Evolutionary conservation across 1,284 basidiomycete species (phyloP), one percentile per base, ranked within the genome.

Genomic region (Ceratobasidium sp.): DNA sequence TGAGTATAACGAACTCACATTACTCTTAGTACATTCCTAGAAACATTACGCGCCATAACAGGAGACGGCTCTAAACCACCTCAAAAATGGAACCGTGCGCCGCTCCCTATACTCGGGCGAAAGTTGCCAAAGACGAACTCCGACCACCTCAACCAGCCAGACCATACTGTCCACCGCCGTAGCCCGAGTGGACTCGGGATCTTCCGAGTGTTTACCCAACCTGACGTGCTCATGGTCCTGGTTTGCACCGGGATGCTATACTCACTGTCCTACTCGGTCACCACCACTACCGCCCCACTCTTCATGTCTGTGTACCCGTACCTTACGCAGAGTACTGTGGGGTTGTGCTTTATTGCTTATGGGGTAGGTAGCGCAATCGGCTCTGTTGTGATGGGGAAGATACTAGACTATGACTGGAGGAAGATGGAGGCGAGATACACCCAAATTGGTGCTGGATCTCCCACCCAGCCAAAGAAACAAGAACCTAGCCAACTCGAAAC

Each of bases 321-420:
- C 82, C 85, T 94, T 57, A 88, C 83, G 71, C 88, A 93, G 80
- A 91, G 90, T 0, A 87, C 89, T 14, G 87, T 91, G 48, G 93
- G 93, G 0, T 83, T 94, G 8, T 94, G 91, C 82, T 95, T 90
- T 84, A 85, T 95, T 60, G 86, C 89, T 0, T 87, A 92, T 76
- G 93, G 92, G 2, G 78, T 79, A 38, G 85, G 84, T 10, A 79
- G 80, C 55, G 79, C 81, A 68, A 60, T 80, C 69, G 80, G 68
- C 73, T 81, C 79, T 79, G 83, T 82, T 62, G 65, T 81, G 16
- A 82, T 81, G 35, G 81, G 82, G 7, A 81, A 80, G 38, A 57
- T 81, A 8, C 65, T 82, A 64, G 81, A 83, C 27, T 74, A 77
- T 41, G 82, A 83, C 75, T 83, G 82, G 71, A 78, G 79, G 59